Evolutionary conservation across 2,329 filamentous ascomycete species (phyloP).

Genomic region (Neopestalotiopsis clavispora): DNA sequence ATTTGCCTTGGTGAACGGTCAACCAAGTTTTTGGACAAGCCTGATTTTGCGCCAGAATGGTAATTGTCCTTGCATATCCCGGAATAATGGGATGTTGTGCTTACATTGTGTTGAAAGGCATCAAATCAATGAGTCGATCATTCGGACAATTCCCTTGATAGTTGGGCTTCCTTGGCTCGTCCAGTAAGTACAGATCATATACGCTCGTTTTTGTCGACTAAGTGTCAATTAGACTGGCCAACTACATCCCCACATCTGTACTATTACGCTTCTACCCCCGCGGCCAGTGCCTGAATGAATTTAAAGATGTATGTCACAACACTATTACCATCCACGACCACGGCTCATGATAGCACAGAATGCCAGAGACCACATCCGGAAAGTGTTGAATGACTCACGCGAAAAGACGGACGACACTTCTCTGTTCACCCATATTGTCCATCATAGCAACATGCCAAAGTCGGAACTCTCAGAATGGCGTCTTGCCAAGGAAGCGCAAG

Average conservation of each 20-base stretch:
- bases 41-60: conserved; percentile 22
- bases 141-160: background rate
- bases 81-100: background rate
- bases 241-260: background rate
- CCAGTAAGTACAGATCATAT: background rate
- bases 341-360: background rate
- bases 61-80: background rate
- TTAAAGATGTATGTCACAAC: no score
- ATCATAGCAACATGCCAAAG: conserved; percentile 28
- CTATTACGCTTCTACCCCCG: no score
- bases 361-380: background rate
- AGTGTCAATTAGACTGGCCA: background rate
- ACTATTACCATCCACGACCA: no score
- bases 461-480: conserved; percentile 26
- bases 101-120: background rate
- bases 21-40: conserved; percentile 10
- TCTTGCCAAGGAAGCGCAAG: conserved; percentile 26
- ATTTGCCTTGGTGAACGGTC: conserved; percentile 20
- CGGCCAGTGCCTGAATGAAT: no score
- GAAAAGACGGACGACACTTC: background rate
- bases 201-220: background rate
- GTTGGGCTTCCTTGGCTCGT: background rate
- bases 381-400: background rate
- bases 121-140: background rate
- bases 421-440: conserved; percentile 31